Evolutionary conservation across 1,284 basidiomycete species (phyloP).

Genomic region (Cutaneotrichosporon sp.): DNA sequence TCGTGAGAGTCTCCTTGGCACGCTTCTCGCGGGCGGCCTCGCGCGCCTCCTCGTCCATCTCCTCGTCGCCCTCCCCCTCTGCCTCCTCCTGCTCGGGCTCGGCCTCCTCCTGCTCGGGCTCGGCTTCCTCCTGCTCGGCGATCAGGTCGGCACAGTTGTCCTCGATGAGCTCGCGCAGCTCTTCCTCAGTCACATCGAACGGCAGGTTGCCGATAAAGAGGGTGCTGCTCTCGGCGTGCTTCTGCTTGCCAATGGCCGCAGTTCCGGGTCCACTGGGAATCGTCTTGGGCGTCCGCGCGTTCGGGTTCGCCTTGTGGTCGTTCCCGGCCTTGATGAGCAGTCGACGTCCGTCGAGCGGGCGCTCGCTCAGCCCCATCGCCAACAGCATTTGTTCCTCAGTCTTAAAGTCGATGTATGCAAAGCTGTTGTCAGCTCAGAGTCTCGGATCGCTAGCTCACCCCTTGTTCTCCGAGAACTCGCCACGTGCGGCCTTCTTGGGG

Average conservation of each 20-base stretch:
- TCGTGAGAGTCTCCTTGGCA: conserved; percentile 36
- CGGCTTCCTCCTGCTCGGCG: conserved; percentile 41
- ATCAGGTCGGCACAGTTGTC: conserved; percentile 57
- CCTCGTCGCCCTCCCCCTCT: conserved; percentile 29
- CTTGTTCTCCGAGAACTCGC: conserved; percentile 56
- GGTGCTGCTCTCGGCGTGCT: conserved; percentile 42
- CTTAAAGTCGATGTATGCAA: conserved; percentile 93
- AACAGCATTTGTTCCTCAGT: conserved; percentile 68
- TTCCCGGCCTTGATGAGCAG: conserved; percentile 92
- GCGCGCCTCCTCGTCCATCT: conserved; percentile 39
- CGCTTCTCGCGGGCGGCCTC: conserved; percentile 35
- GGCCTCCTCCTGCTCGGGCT: conserved; percentile 27
- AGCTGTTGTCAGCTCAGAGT: conserved; percentile 59
- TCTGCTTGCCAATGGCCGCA: conserved; percentile 47
- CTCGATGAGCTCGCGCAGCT: conserved; percentile 60
- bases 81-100: conserved; percentile 25
- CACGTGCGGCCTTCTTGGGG: conserved; percentile 53
- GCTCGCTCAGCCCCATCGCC: conserved; percentile 79
- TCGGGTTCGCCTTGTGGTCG: conserved; percentile 57
- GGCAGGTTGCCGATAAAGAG: conserved; percentile 50
- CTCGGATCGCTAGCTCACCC: conserved; percentile 46
- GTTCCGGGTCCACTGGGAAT: conserved; percentile 53
- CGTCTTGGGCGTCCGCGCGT: conserved; percentile 52
- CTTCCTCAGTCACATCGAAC: conserved; percentile 77
- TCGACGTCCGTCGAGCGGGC: conserved; percentile 76